Evolutionary conservation across 2,329 filamentous ascomycete genomes (phyloP), one percentile per base, ranked within the genome.

Genomic region (Endoconidiophora laricicola): DNA sequence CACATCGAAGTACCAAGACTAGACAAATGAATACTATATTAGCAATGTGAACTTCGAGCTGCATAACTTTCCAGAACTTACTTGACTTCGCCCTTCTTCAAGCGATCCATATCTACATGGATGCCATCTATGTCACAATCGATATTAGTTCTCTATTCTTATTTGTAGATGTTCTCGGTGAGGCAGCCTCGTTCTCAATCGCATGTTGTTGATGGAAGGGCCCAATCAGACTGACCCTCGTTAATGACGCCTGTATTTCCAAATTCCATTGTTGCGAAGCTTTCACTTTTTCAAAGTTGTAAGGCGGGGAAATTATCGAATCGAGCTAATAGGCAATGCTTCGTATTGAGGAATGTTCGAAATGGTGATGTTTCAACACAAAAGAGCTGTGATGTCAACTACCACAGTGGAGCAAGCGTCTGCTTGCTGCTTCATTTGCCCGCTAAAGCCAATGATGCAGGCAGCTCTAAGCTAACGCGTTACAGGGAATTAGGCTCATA

Each of bases 31-130:
- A 64, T 57, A 63, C 58, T 52, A 50, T 48, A 39, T 23, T 20
- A 41, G 29, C 41, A 38, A 33, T 20, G 38, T 33, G 29, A 12
- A 26, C 16, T 23, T 46, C 24, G 14, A 2, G n/a, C 16, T n/a
- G 10, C 20, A 39, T 5, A 37, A 18, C n/a, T 22, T 20, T 26
- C 29, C 12, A 20, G 33, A 55, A 71, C 86, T 70, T 72, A 95
- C 87, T 98, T 98, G 65, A 98, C 90, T 72, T 98, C 91, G 55
- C 91, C 91, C 69, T 87, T 91, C 81, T 98, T 98, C 67, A 98
- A 72, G 63, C 91, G 83, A 62, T 96, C 86, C 91, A 98, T 98
- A 64, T 98, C 91, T 60, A 98, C 75, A 66, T 98, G 91, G 65
- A 98, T 96, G 65, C 91, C 91, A 88, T 98, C 91, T 96, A 61